A percentile compares a stretch with the other conserved stretches of the same genome.
Conservation (phyloP, 208 protist genomes). For the Porcisia hertigi region DNA sequence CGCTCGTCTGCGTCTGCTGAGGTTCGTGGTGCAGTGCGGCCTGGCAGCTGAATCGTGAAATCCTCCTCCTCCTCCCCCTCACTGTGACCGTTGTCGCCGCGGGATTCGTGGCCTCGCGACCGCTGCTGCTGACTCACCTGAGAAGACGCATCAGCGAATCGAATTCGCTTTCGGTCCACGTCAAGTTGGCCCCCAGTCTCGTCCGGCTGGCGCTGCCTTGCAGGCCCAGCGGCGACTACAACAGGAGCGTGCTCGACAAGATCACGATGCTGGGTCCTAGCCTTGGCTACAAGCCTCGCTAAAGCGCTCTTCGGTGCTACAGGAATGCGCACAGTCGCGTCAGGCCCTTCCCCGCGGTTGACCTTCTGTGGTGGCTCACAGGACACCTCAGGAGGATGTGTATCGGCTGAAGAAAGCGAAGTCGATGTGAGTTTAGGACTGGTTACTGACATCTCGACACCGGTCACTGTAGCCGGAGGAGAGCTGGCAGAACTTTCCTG, state of each 20-base stretch:
- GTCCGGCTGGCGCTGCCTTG: background rate
- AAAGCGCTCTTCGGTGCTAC: slow-evolving; percentile 40
- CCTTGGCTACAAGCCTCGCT: slow-evolving; percentile 49
- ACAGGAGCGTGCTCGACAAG: background rate
- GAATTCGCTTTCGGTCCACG: slow-evolving; percentile 10
- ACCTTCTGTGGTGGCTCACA: slow-evolving; percentile 11
- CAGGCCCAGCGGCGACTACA: slow-evolving; percentile 6
- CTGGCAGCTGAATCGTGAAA: slow-evolving; percentile 17
- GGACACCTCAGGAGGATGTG: background rate
- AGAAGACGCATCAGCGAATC: slow-evolving; percentile 10
- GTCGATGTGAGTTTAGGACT: background rate
- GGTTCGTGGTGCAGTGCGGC: background rate
- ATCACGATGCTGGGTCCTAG: slow-evolving; percentile 44
- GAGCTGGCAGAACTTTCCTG: background rate
- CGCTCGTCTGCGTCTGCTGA: background rate
- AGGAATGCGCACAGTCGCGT: background rate
- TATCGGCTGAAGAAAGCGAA: background rate
- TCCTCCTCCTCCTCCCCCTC: background rate
- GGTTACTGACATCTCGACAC: background rate
- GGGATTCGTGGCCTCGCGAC: background rate
- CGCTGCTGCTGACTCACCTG: background rate
- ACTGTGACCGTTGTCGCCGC: background rate
- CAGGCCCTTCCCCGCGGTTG: background rate
- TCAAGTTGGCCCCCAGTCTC: background rate
- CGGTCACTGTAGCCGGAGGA: background rate